Conservation (phyloP, 768 basidiomycete genomes). For the Crassisporium funariophilum region DNA sequence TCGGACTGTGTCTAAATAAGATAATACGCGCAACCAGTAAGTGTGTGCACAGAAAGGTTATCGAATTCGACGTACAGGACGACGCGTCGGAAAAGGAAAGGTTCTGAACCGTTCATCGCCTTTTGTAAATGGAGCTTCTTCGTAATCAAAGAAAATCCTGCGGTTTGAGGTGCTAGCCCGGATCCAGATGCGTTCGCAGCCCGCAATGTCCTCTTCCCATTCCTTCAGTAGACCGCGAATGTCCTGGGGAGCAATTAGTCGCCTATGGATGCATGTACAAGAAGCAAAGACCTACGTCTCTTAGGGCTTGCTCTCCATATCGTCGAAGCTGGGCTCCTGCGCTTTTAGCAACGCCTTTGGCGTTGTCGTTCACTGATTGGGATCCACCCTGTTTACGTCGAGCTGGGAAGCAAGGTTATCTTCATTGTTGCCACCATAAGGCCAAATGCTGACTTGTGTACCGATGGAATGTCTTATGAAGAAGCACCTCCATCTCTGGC, state of each 20-base stretch:
- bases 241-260: conserved; percentile 54
- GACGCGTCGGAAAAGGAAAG: conserved; percentile 94
- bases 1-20: conserved; percentile 83
- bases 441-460: conserved; percentile 91
- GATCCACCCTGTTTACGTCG: conserved; percentile 97
- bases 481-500: conserved; percentile 78
- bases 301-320: conserved; percentile 92
- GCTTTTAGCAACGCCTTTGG: conserved; percentile 91
- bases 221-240: conserved; percentile 81
- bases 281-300: conserved; percentile 69
- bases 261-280: background rate
- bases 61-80: conserved; percentile 63
- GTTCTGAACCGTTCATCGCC: conserved; percentile 82
- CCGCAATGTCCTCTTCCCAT: conserved; percentile 85
- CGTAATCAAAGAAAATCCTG: conserved; percentile 89
- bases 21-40: background rate
- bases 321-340: conserved; percentile 92
- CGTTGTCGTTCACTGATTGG: conserved; percentile 88
- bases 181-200: conserved; percentile 91
- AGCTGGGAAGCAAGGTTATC: too few relatives aligned
- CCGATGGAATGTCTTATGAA: conserved; percentile 96
- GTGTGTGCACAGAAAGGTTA: background rate
- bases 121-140: conserved; percentile 74
- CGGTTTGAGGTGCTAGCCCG: conserved; percentile 87
- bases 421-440: too few relatives aligned